phyloP scores from a whole-genome alignment of 225 moss, liverwort and hornwort species.

The Takakia lepidozioides region DNA sequence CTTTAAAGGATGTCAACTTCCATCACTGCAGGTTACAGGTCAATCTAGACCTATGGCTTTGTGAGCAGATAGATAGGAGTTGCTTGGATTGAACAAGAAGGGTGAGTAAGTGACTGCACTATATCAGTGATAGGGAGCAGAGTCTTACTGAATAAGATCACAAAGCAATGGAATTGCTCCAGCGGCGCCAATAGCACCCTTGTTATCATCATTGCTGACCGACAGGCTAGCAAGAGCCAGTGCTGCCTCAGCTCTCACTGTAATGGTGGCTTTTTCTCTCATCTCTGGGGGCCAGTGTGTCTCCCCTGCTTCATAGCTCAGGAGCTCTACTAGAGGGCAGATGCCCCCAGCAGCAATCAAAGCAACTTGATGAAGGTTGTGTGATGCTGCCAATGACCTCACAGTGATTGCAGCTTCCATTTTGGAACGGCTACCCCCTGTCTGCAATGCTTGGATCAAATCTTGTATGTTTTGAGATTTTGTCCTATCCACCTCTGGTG shows the following conservation, averaged over 20 bases:
- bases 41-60: too few species aligned
- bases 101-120: too few species aligned
- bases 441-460: slow-evolving; percentile 42
- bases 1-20: too few species aligned
- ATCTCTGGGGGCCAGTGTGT: slow-evolving; percentile 64
- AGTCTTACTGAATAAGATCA: slow-evolving; percentile 63
- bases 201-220: slow-evolving; percentile 55
- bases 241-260: slow-evolving; percentile 62
- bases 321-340: slow-evolving; percentile 44
- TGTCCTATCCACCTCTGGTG: slow-evolving; percentile 12
- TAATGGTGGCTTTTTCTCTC: slow-evolving; percentile 64
- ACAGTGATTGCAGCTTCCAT: slow-evolving; percentile 67
- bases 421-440: slow-evolving; percentile 55
- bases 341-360: slow-evolving; percentile 54
- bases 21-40: too few species aligned
- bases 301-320: slow-evolving; percentile 57
- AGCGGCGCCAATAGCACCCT: slow-evolving; percentile 45
- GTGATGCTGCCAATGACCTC: slow-evolving; percentile 47
- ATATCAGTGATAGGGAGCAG: not conserved
- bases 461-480: slow-evolving; percentile 31
- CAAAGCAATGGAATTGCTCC: slow-evolving; percentile 75
- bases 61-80: too few species aligned
- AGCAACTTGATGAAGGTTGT: slow-evolving; percentile 32
- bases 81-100: too few species aligned
- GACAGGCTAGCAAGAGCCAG: slow-evolving; percentile 69